Conservation (phyloP, 148 eudicot species). For the Vaccinium vitisidaea region DNA sequence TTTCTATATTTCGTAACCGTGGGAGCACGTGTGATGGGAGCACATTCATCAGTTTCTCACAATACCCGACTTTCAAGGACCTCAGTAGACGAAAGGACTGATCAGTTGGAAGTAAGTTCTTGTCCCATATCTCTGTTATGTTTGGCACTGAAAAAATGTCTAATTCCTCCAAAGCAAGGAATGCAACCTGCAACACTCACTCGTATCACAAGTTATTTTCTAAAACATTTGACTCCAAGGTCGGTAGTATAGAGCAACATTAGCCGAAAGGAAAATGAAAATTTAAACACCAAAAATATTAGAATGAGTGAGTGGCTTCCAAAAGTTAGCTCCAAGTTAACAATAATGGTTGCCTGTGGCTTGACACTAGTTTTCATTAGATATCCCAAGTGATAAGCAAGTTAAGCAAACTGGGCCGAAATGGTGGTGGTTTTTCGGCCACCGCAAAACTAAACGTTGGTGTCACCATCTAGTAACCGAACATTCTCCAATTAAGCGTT, state of each 20-base stretch:
- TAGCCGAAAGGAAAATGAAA: neutral
- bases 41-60: neutral
- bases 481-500: too few relatives aligned
- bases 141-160: neutral
- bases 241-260: neutral
- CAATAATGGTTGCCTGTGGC: neutral
- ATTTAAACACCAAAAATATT: neutral
- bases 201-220: neutral
- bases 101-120: neutral
- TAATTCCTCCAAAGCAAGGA: neutral
- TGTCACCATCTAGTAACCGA: too few relatives aligned
- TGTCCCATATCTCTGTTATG: neutral
- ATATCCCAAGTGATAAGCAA: too few relatives aligned
- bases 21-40: neutral
- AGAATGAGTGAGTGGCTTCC: neutral
- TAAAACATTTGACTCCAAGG: too few relatives aligned
- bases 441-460: neutral
- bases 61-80: accelerated
- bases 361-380: too few relatives aligned
- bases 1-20: neutral
- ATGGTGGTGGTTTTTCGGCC: too few relatives aligned
- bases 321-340: neutral
- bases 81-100: neutral
- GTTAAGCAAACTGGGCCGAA: too few relatives aligned
- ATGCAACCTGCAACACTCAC: neutral